Base-by-base conservation (phyloP, 129 eudicot species). In the Kitagawia praeruptora region DNA sequence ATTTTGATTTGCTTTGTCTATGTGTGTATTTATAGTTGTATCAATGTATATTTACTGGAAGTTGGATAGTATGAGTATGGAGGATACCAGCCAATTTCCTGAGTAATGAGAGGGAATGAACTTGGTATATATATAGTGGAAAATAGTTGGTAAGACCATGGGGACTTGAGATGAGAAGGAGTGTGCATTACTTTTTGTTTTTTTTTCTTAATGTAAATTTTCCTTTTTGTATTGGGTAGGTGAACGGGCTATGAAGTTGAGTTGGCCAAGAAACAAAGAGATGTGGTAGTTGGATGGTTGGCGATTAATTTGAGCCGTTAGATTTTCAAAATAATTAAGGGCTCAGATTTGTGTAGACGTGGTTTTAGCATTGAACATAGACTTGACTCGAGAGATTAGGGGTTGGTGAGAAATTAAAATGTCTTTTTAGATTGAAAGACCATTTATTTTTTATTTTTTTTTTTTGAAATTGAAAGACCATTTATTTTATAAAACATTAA, bases 201-300 rank as follows among this genome's bases (percentile, higher is more conserved):
- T 54, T 56, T 54, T 51, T 5, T 6, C 8, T 58, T n/a, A n/a
- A 0, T n/a, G 2, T 58, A 0, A 21, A 54, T 0, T 15, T 54
- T 4, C 25, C 0, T 58, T n/a, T n/a, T 61, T 61, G 34, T 61
- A n/a, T 2, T n/a, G 69, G 69, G 69, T 61, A n/a, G 69, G 69
- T 61, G 69, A 61, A 61, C 9, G 3, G 63, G 69, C 69, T 61
- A 25, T 25, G 15, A 61, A 61, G 69, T n/a, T 25, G 69, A 61
- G 69, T n/a, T 58, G 15, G 67, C 67, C 67, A 58, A 58, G 67
- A 58, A 58, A 58, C 34, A 10, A 58, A 25, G 0, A 6, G 0
- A 6, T 61, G 69, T 15, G 69, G 69, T 61, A 61, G 69, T 61
- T 61, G 67, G 67, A 58, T 58, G 67, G 67, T 58, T 58, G 69